These are phyloP conservation scores for Fusarium sterilihyphosum DNA, from an alignment of 2,329 filamentous ascomycete genomes.

Conservation along the genomic window DNA sequence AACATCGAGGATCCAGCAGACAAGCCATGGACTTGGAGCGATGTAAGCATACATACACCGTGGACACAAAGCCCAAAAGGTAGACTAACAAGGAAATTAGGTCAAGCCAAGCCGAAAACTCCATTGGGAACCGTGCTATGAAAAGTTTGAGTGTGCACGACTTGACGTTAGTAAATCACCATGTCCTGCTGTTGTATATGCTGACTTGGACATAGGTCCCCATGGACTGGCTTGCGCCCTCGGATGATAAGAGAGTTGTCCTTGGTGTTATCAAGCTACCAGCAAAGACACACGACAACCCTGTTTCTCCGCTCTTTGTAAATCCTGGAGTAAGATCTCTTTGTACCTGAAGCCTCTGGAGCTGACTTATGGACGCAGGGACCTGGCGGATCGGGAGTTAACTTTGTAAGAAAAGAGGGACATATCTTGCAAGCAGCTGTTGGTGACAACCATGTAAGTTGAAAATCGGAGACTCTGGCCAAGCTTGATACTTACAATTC, in stretches of 20 bases:
- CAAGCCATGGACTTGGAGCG: conserved; percentile 42
- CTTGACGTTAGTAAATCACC: conserved; percentile 43
- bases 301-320: conserved; percentile 47
- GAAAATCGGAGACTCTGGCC: not conserved
- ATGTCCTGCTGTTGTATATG: not conserved
- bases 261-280: conserved; percentile 47
- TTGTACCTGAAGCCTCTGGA: not conserved
- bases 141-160: conserved; percentile 47
- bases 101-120: conserved; percentile 44
- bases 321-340: conserved; percentile 48
- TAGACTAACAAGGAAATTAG: conserved; percentile 43
- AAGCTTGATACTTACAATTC: not conserved
- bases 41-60: conserved; percentile 29
- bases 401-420: conserved; percentile 46
- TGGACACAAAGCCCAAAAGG: not conserved
- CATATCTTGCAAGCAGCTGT: conserved; percentile 55
- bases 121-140: conserved; percentile 48
- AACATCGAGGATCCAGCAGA: not conserved
- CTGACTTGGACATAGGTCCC: conserved; percentile 43
- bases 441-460: conserved; percentile 56
- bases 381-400: conserved; percentile 60
- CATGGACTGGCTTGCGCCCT: conserved; percentile 49
- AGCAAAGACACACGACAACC: conserved; percentile 42
- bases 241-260: conserved; percentile 42
- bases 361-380: conserved; percentile 46